phyloP scores from a whole-genome alignment of 495 filamentous ascomycete species.

The Diplogelasinospora grovesii region DNA sequence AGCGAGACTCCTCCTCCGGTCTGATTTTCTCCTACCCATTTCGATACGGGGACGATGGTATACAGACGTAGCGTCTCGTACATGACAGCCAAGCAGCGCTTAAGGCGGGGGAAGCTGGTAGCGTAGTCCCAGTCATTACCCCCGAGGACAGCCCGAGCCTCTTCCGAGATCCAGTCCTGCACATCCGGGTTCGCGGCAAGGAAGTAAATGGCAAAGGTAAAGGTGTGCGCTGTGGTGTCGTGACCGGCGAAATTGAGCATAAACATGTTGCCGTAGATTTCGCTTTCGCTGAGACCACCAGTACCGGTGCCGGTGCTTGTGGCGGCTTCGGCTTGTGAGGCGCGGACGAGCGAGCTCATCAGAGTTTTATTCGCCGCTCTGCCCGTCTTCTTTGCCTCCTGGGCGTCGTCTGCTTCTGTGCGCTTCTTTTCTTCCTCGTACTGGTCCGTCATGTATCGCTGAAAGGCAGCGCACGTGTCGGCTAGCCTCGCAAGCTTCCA shows the following conservation, averaged over 20 bases:
- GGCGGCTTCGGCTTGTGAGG: conserved; percentile 9
- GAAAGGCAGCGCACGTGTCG: conserved; percentile 24
- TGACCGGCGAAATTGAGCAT: conserved; percentile 49
- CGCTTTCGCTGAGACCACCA: conserved; percentile 19
- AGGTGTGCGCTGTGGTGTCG: conserved; percentile 48
- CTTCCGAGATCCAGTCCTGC: conserved; percentile 33
- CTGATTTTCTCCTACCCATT: conserved; percentile 27
- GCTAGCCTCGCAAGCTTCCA: conserved; percentile 19
- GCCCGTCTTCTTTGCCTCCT: background rate
- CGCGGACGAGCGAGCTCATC: conserved; percentile 16
- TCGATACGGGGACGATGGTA: conserved; percentile 35
- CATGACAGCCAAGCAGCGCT: conserved; percentile 41
- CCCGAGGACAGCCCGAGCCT: conserved; percentile 17
- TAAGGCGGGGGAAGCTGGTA: conserved; percentile 36
- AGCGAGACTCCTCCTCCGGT: conserved; percentile 16
- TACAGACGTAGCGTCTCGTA: conserved; percentile 49
- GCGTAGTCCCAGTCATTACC: conserved; percentile 33
- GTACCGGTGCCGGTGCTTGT: too few species aligned
- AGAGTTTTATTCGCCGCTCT: conserved; percentile 2
- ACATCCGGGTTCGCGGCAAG: conserved; percentile 41
- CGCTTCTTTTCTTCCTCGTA: conserved; percentile 17
- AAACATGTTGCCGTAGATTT: conserved; percentile 50
- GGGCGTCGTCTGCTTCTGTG: background rate
- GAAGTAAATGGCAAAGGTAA: conserved; percentile 43
- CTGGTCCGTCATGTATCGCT: conserved; percentile 17